Evolutionary conservation across 2,329 filamentous ascomycete genomes (phyloP), one percentile per base, ranked within the genome.

Genomic region (Remersonia thermophila): DNA sequence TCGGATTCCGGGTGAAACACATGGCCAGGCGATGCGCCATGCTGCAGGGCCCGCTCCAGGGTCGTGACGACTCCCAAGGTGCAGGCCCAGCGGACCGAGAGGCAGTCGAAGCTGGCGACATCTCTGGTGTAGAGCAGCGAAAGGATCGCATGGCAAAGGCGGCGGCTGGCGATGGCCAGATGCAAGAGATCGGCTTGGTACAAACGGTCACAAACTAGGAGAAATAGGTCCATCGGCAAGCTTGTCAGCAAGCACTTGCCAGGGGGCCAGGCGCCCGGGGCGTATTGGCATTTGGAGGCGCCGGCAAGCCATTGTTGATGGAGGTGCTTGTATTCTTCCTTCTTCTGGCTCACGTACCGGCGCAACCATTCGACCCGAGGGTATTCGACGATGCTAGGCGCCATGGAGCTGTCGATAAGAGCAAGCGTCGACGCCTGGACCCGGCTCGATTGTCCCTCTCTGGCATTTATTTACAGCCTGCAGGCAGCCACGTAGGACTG

Each of bases 161-260:
- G 3, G 31, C 32, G 38, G 30, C 41, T 44, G 12, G 39, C 39
- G 16, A 38, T 18, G 5, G 41, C 39, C 14, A 46, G 33, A 14
- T 40, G 39, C 14, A 40, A 31, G 27, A 44, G 41, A 30, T 44
- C 43, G 36, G 41, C 37, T 25, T 44, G 43, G 36, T 40, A 44
- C 4, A 46, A 34, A 6, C 13, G 14, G 1, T 27, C 13, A 35
- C 28, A 40, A 5, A 46, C 14, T 27, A 37, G 16, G 27, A 42
- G 23, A 10, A 39, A n/a, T 7, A 46, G 33, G 30, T 46, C 43
- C 10, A 17, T n/a, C 2, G 43, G 41, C 13, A 46, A 27, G 4
- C 15, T n/a, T 20, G 28, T 32, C 4, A 44, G 35, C 32, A 40
- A 32, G 39, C 35, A 44, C n/a, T 27, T 26, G 18, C 16, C 36